Percentiles rank a stretch among this genome's conserved stretches.
Evolutionary conservation across 2,329 filamentous ascomycete genomes (phyloP).

Genomic region (Tolypocladium capitatum): DNA sequence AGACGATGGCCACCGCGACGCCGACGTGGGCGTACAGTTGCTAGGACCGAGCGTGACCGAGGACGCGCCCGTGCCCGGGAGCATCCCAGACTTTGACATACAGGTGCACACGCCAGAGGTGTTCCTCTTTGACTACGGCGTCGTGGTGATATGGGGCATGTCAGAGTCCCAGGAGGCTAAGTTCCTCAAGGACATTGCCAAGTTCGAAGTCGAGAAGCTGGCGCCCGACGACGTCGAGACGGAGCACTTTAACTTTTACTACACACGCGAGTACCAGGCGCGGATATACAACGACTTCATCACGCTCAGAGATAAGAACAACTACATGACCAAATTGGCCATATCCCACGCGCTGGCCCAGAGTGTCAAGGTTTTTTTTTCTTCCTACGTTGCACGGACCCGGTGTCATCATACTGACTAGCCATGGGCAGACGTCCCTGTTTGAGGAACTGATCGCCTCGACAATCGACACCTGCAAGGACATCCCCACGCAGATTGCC

Average conservation of each 20-base stretch:
- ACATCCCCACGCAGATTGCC: conserved; percentile 85
- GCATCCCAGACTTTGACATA: conserved; percentile 65
- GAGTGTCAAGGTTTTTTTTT: conserved; percentile 54
- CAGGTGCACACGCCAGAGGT: conserved; percentile 85
- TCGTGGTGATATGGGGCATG: conserved; percentile 98
- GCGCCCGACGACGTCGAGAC: conserved; percentile 81
- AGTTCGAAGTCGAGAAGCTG: conserved; percentile 87
- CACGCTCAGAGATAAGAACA: conserved; percentile 79
- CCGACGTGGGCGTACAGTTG: conserved; percentile 18
- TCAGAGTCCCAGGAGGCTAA: conserved; percentile 74
- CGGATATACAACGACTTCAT: conserved; percentile 99
- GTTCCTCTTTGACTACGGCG: conserved; percentile 94
- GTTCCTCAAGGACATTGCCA: conserved; percentile 85
- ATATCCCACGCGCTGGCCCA: conserved; percentile 94
- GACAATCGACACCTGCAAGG: conserved; percentile 85
- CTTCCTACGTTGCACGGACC: no score
- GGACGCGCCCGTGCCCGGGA: conserved; percentile 25
- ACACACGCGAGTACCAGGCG: conserved; percentile 93
- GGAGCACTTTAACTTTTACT: conserved; percentile 99
- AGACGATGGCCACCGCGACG: conserved; percentile 11
- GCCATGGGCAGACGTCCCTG: conserved; percentile 55
- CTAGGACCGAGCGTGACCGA: conserved; percentile 21
- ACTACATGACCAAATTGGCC: conserved; percentile 96
- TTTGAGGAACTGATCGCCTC: conserved; percentile 93
- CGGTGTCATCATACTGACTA: conserved; percentile 6